Conservation (phyloP, 176 grass and related monocot genomes). For the Secale cereale region DNA sequence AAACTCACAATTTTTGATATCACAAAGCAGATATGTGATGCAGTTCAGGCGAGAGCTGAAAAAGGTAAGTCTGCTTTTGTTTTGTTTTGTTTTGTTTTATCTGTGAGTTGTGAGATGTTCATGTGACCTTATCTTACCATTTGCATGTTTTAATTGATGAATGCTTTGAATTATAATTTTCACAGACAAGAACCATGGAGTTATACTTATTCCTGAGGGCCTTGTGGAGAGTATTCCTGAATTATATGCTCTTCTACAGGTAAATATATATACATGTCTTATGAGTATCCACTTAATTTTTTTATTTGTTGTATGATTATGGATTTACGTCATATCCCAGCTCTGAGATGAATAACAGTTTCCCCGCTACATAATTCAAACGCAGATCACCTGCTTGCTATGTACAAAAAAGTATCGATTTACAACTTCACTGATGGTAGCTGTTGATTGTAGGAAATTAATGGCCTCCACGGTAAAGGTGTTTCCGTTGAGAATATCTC, state of each 20-base stretch:
- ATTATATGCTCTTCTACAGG: constrained; percentile 95
- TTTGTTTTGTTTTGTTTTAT: constrained; percentile 4
- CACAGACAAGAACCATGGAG: constrained; percentile 91
- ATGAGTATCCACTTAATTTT: background rate
- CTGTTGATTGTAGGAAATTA: constrained; percentile 74
- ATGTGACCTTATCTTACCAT: constrained; percentile 10
- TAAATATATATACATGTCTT: constrained; percentile 21
- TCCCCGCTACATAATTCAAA: background rate
- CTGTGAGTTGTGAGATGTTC: background rate
- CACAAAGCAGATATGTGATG: constrained; percentile 96
- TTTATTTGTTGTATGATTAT: background rate
- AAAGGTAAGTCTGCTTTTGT: constrained; percentile 41
- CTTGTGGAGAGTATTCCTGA: constrained; percentile 99
- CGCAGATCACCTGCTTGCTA: background rate
- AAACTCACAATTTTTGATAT: constrained; percentile 99
- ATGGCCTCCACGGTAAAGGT: constrained; percentile 79
- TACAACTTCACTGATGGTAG: constrained; percentile 16
- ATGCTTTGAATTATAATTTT: background rate
- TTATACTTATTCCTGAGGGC: constrained; percentile 96
- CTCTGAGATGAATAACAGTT: background rate
- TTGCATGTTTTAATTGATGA: background rate
- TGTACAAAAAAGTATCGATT: background rate
- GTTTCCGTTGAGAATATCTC: constrained; percentile 88
- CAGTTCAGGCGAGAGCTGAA: constrained; percentile 78
- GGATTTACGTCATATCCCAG: background rate